Conservation (phyloP, 257 asterid genomes). For the Avicennia marina region DNA sequence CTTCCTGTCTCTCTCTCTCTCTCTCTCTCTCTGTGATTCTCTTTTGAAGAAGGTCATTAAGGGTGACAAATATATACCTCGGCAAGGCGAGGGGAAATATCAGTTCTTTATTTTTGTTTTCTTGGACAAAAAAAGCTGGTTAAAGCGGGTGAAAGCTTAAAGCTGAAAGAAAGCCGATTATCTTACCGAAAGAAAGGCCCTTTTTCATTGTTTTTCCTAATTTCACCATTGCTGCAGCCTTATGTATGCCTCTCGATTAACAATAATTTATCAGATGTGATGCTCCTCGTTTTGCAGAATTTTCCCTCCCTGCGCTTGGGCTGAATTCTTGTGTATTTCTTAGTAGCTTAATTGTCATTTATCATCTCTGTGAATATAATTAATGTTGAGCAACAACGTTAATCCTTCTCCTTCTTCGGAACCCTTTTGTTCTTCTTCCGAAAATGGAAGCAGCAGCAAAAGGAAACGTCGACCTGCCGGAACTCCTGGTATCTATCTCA, state of each 20-base stretch:
- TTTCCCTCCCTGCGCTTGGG: too few species aligned
- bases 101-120: too few species aligned
- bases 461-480: slow-evolving; percentile 64
- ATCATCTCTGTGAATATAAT: too few species aligned
- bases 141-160: too few species aligned
- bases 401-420: slow-evolving; percentile 44
- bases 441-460: slow-evolving; percentile 34
- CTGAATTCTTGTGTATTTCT: too few species aligned
- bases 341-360: too few species aligned
- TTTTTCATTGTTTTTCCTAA: too few species aligned
- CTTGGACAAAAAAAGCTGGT: too few species aligned
- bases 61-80: slow-evolving; percentile 24
- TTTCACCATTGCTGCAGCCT: too few species aligned
- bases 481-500: slow-evolving; percentile 78
- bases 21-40: neutral
- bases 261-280: too few species aligned
- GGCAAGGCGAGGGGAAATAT: slow-evolving; percentile 26
- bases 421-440: slow-evolving; percentile 31
- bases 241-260: too few species aligned
- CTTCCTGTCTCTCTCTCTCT: slow-evolving; percentile 5
- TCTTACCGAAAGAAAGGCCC: slow-evolving; percentile 44
- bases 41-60: slow-evolving; percentile 19
- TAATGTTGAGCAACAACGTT: neutral
- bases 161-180: slow-evolving; percentile 59
- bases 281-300: too few species aligned